Evolutionary conservation across 2,329 filamentous ascomycete species (phyloP).

Genomic region (Davidsoniella neocaledoniae): DNA sequence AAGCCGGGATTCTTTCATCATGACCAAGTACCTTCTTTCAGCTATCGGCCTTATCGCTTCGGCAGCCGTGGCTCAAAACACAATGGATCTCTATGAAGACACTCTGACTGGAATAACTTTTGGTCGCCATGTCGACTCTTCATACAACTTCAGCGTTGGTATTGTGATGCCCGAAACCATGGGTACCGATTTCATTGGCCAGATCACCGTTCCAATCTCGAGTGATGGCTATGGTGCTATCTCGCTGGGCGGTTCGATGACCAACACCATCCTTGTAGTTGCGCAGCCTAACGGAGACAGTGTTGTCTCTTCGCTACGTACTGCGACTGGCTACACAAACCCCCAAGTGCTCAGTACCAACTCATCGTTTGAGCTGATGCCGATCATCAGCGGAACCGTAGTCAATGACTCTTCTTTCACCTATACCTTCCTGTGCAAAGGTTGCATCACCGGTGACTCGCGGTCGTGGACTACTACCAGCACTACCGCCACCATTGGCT

Average conservation of each 20-base stretch:
- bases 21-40: conserved; percentile 7
- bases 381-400: conserved; percentile 34
- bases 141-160: conserved; percentile 29
- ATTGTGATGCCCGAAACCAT: conserved; percentile 32
- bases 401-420: conserved; percentile 35
- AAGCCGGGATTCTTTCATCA: background rate
- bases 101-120: conserved; percentile 30
- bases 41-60: conserved; percentile 5
- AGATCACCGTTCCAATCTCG: conserved; percentile 28
- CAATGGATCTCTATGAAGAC: conserved; percentile 22
- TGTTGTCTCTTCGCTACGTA: conserved; percentile 20
- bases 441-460: conserved; percentile 23
- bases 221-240: conserved; percentile 30
- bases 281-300: conserved; percentile 31
- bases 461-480: conserved; percentile 17
- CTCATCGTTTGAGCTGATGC: conserved; percentile 22
- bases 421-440: conserved; percentile 36
- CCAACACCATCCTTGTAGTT: conserved; percentile 29
- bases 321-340: conserved; percentile 26
- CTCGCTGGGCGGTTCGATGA: conserved; percentile 30
- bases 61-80: conserved; percentile 2
- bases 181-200: conserved; percentile 35
- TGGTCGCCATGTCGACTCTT: conserved; percentile 18
- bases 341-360: conserved; percentile 28
- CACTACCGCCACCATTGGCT: conserved; percentile 22